A percentile compares a stretch with the other conserved stretches of the same genome.
Evolutionary conservation across 352 stramenopile species (phyloP).

Genomic region (Pythium graminicola): DNA sequence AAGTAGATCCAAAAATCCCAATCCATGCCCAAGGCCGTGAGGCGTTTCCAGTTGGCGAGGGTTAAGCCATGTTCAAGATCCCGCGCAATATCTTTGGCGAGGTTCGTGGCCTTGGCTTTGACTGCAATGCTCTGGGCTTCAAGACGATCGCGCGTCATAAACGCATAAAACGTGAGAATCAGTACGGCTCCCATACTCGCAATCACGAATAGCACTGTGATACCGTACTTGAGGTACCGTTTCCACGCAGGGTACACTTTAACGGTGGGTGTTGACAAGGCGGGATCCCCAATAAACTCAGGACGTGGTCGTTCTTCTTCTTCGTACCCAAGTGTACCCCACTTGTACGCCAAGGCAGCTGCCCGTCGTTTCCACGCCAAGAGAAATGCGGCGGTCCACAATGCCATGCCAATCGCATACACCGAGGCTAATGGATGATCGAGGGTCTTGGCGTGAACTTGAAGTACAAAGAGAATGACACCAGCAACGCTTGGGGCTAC

Average conservation of each 20-base stretch:
- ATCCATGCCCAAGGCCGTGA: conserved; percentile 58
- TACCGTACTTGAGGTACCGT: conserved; percentile 62
- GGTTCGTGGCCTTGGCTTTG: conserved; percentile 30
- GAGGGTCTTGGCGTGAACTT: conserved; percentile 53
- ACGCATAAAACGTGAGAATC: conserved; percentile 52
- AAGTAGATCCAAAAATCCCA: conserved; percentile 83
- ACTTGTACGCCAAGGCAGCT: conserved; percentile 76
- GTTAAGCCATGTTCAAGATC: conserved; percentile 45
- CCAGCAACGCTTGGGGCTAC: conserved; percentile 71
- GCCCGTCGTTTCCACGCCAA: conserved; percentile 81
- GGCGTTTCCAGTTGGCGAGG: conserved; percentile 42
- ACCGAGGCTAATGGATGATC: conserved; percentile 71
- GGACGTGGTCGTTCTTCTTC: conserved; percentile 73
- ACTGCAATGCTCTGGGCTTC: conserved; percentile 43
- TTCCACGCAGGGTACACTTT: conserved; percentile 71
- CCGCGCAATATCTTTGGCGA: conserved; percentile 42
- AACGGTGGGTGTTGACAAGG: conserved; percentile 24
- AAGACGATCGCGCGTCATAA: conserved; percentile 74
- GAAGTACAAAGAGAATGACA: conserved; percentile 57
- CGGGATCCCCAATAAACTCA: conserved; percentile 66
- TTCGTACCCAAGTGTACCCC: conserved; percentile 88
- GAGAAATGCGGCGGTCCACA: conserved; percentile 87
- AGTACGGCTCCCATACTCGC: conserved; percentile 53
- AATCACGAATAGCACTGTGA: conserved; percentile 60
- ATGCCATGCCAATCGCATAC: conserved; percentile 86